phyloP scores from a whole-genome alignment of 2,329 filamentous ascomycete species.

The Periconia sp. region DNA sequence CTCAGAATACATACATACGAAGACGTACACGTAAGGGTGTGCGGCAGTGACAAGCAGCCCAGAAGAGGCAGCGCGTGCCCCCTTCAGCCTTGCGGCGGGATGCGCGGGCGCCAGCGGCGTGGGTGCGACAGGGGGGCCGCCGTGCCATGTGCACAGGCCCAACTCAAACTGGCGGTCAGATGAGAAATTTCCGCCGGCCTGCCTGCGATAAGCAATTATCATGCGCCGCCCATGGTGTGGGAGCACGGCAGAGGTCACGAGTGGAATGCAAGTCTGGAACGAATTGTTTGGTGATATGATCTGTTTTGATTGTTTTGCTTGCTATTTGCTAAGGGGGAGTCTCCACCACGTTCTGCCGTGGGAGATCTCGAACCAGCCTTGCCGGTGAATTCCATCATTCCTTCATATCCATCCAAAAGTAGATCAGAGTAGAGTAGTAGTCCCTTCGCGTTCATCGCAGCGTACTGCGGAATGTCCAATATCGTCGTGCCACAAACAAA shows the following conservation, averaged over 20 bases:
- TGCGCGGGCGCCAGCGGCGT: background rate
- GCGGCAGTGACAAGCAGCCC: background rate
- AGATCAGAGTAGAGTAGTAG: conserved; percentile 7
- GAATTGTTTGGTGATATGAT: conserved; percentile 5
- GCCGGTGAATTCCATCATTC: background rate
- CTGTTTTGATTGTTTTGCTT: conserved; percentile 3
- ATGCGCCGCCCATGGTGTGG: background rate
- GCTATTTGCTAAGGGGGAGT: conserved; percentile 12
- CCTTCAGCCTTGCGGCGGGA: background rate
- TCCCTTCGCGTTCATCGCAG: background rate
- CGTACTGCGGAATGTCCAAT: conserved; percentile 1
- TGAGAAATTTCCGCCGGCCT: conserved; percentile 11
- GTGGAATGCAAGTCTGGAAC: background rate
- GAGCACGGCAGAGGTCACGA: background rate
- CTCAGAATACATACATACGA: background rate
- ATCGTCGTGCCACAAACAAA: conserved; percentile 18
- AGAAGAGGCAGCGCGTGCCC: background rate
- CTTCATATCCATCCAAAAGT: background rate
- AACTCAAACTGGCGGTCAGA: conserved; percentile 13
- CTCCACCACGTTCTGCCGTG: conserved; percentile 7
- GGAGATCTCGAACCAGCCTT: conserved; percentile 13
- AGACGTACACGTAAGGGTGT: background rate
- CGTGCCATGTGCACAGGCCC: background rate
- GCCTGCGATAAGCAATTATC: background rate
- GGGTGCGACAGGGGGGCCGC: background rate